Conservation (phyloP, 768 basidiomycete genomes). For the Lactarius evosmus region DNA sequence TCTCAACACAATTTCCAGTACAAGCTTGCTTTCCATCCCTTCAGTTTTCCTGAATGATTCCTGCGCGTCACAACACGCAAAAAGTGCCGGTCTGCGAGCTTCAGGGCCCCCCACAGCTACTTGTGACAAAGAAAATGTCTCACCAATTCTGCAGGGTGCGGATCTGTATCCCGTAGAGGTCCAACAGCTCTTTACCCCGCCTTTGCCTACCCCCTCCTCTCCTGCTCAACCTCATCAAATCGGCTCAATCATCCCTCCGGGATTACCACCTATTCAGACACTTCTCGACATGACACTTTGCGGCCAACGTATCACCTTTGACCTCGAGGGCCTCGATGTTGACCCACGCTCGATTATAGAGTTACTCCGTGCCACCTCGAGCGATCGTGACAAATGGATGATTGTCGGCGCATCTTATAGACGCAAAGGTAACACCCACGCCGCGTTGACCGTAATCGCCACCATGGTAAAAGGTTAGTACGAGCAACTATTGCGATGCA, state of each 20-base stretch:
- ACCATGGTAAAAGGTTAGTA: conserved; percentile 48
- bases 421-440: conserved; percentile 43
- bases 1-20: neutral
- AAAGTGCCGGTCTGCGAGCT: neutral
- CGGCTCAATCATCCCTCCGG: conserved; percentile 3
- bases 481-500: neutral
- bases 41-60: neutral
- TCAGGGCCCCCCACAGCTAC: neutral
- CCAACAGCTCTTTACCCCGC: neutral
- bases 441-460: conserved; percentile 44
- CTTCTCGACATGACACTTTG: conserved; percentile 21
- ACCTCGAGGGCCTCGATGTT: conserved; percentile 43
- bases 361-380: conserved; percentile 43
- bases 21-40: neutral
- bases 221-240: neutral
- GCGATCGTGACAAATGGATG: conserved; percentile 56
- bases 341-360: conserved; percentile 46
- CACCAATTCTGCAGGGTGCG: neutral
- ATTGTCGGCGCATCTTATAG: conserved; percentile 53
- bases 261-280: conserved; percentile 20
- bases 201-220: neutral
- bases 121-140: neutral
- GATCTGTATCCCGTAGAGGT: neutral
- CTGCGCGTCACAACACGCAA: neutral
- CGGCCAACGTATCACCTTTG: conserved; percentile 32